Evolutionary conservation across 179 eudicot species (phyloP), one percentile per base, ranked within the genome.

Genomic region (Heliamphora pulchella): DNA sequence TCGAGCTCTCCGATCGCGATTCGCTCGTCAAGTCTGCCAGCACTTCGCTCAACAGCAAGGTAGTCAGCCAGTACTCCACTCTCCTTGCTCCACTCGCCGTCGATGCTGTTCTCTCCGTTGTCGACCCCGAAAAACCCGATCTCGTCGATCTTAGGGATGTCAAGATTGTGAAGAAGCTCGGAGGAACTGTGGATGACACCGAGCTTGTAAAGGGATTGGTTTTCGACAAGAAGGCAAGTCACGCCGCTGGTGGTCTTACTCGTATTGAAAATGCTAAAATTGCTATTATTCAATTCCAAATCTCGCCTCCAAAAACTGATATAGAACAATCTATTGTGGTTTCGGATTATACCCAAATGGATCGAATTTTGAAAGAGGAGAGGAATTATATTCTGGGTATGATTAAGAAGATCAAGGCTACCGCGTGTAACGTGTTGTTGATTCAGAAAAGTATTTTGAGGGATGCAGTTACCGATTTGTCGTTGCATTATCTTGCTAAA

Each of bases 381-480:
- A 96, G 99, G 84, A 93, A 90, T 50, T 96, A 96, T 62, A 93
- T 96, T 54, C 79, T 96, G 80, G 90, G 97, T 11, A 96, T 96
- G 91, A 93, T 96, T 84, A 96, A 96, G 92, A 96, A 96, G 91
- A 92, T 96, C 74, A 95, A 91, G 80, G 93, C 95, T 5, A 86
- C 98, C 6, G 98, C 98, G 18, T 95, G 98, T 78, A 95, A 95
- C 75, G 98, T 95, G 79, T 84, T 95, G 83, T 87, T 95, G 90
- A 93, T 95, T 78, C 98, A 95, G 85, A 95, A 95, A 91, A 93
- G 98, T 86, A 95, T 95, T 82, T 81, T 95, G 88, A 91, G 98
- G 87, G 98, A 95, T 80, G 98, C 98, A 1, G 98, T 95, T 58
- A 95, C 98, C 0, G 98, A 95, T 82, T 84, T 95, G 87, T 93